Evolutionary conservation across 345 rosid species (phyloP).

Genomic region (Zanthoxylum bungeanum): DNA sequence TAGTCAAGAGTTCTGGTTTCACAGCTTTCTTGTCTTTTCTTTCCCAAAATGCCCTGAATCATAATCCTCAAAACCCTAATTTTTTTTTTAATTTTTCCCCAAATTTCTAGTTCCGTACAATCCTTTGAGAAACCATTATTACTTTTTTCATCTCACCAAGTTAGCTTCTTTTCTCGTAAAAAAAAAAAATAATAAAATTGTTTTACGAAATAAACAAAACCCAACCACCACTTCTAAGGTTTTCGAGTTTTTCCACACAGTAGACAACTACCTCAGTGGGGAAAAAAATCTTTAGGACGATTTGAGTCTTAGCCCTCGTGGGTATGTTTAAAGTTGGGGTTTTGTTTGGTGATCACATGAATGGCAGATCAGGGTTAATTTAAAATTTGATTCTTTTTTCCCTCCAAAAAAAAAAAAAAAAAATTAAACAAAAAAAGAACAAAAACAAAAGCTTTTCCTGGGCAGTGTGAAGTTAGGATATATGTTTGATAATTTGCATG

Average conservation of each 20-base stretch:
- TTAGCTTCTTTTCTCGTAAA: neutral
- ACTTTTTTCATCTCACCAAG: neutral
- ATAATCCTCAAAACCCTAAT: neutral
- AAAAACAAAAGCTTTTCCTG: no score
- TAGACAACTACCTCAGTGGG: no score
- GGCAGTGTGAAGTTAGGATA: no score
- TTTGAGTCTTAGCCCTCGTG: neutral
- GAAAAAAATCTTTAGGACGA: neutral
- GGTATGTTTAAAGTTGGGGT: neutral
- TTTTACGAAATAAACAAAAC: no score
- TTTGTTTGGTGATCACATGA: neutral
- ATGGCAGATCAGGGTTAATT: slow-evolving; percentile 2
- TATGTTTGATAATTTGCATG: slow-evolving; percentile 7
- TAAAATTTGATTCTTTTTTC: neutral
- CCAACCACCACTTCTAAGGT: neutral
- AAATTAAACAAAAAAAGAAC: no score
- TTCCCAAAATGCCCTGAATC: neutral
- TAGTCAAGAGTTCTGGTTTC: no score
- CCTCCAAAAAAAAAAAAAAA: neutral
- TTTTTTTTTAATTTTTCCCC: neutral
- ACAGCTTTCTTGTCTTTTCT: no score
- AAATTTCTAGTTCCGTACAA: neutral
- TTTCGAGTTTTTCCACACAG: neutral
- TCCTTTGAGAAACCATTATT: neutral
- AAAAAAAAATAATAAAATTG: neutral